Evolutionary conservation across 805 yeast genomes (phyloP).

Genomic region (Lachancea lanzarotensis): DNA sequence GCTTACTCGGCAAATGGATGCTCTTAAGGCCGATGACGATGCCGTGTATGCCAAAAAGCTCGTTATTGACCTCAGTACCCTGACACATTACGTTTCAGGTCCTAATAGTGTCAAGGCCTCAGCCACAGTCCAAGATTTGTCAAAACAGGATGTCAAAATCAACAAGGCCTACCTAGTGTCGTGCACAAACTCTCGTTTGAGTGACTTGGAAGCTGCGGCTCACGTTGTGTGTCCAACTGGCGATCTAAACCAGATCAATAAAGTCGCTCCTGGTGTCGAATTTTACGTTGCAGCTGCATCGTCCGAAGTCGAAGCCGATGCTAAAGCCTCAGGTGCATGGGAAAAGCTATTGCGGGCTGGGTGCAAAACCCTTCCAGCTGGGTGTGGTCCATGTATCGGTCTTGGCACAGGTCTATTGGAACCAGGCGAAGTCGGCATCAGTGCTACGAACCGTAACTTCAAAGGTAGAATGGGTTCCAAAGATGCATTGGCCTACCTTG

Average conservation of each 20-base stretch:
- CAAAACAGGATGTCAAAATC: constrained; percentile 65
- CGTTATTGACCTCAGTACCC: constrained; percentile 67
- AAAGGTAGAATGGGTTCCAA: constrained; percentile 99
- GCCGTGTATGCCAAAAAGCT: constrained; percentile 87
- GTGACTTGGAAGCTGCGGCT: constrained; percentile 94
- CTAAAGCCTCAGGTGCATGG: constrained; percentile 92
- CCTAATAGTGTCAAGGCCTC: constrained; percentile 96
- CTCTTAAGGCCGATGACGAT: constrained; percentile 54
- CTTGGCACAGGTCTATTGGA: constrained; percentile 88
- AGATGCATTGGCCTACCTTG: constrained; percentile 92
- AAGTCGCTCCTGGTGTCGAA: constrained; percentile 84
- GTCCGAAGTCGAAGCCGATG: constrained; percentile 85
- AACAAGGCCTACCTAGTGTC: constrained; percentile 97
- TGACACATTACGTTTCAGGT: constrained; percentile 88
- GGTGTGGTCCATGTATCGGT: constrained; percentile 99
- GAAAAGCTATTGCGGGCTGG: constrained; percentile 84
- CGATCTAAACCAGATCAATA: constrained; percentile 36
- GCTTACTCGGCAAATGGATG: constrained; percentile 13
- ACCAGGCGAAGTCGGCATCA: constrained; percentile 96
- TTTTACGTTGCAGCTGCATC: constrained; percentile 98
- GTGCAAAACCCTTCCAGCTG: constrained; percentile 91
- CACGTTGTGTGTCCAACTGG: constrained; percentile 52
- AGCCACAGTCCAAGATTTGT: constrained; percentile 66
- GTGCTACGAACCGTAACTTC: constrained; percentile 97
- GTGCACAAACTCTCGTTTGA: constrained; percentile 90